Evolutionary conservation across 73 alveolate species (phyloP).

Genomic region (Paramecium primaurelia): DNA sequence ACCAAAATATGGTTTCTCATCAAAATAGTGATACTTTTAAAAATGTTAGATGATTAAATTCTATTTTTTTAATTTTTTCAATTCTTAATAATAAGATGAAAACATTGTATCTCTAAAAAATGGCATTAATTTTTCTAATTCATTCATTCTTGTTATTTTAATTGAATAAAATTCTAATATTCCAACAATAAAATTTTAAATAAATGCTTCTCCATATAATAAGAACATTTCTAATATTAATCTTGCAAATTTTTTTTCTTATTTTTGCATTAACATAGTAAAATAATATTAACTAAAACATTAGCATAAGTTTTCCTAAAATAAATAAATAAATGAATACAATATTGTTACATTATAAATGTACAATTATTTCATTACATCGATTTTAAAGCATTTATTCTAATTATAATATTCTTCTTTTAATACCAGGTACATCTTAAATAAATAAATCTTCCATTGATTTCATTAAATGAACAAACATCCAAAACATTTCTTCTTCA

Average conservation of each 20-base stretch:
- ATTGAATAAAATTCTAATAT: no score
- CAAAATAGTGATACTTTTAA: neutral
- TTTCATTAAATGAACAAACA: constrained; percentile 35
- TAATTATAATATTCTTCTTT: neutral
- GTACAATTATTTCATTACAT: neutral
- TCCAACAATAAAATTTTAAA: neutral
- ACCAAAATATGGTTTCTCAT: neutral
- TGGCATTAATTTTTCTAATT: neutral
- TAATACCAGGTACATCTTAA: neutral
- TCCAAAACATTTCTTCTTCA: constrained; percentile 40
- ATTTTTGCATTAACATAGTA: neutral
- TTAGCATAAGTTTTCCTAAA: neutral
- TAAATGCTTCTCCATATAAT: neutral
- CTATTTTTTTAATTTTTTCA: neutral
- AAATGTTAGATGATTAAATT: neutral
- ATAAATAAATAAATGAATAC: neutral
- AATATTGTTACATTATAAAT: neutral
- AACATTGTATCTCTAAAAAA: constrained; percentile 32
- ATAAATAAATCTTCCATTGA: neutral
- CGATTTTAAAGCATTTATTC: neutral
- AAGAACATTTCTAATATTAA: neutral
- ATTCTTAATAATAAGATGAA: neutral
- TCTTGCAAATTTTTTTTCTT: neutral
- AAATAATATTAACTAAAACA: constrained; percentile 26
- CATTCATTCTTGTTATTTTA: neutral